Evolutionary conservation across 495 filamentous ascomycete genomes (phyloP).

Genomic region (Penicillium robsamsonii): DNA sequence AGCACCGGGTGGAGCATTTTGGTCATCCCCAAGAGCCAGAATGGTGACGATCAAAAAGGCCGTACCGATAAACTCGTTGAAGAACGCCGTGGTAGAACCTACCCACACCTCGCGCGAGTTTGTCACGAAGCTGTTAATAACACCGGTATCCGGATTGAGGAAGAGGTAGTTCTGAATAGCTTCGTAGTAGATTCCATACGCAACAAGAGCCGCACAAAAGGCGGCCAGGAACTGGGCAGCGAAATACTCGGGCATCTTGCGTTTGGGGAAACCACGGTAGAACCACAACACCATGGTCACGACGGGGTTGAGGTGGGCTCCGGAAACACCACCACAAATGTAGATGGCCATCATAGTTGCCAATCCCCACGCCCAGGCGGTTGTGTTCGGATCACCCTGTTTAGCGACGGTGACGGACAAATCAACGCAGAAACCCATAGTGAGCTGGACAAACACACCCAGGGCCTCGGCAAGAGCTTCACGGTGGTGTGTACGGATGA

Average conservation of each 20-base stretch:
- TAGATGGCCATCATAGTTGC: conserved; percentile 59
- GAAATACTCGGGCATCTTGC: conserved; percentile 48
- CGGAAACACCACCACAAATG: conserved; percentile 55
- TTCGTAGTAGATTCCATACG: conserved; percentile 51
- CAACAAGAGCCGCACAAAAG: conserved; percentile 42
- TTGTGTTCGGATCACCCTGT: conserved; percentile 45
- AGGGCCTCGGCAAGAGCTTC: conserved; percentile 52
- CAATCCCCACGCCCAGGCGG: conserved; percentile 55
- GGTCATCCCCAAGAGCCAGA: conserved; percentile 54
- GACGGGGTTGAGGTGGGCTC: conserved; percentile 53
- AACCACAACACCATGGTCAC: conserved; percentile 50
- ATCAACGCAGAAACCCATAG: conserved; percentile 48
- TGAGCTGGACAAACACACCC: conserved; percentile 43
- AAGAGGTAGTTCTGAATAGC: conserved; percentile 42
- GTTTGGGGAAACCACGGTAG: conserved; percentile 51
- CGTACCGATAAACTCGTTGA: conserved; percentile 51
- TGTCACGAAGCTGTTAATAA: conserved; percentile 44
- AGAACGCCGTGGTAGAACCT: conserved; percentile 46
- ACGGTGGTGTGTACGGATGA: conserved; percentile 50
- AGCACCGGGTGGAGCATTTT: conserved; percentile 53
- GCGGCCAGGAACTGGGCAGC: conserved; percentile 48
- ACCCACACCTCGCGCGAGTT: conserved; percentile 45
- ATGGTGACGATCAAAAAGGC: conserved; percentile 45
- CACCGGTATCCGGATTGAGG: conserved; percentile 28
- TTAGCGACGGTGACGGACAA: conserved; percentile 47